These are phyloP conservation scores for Xylaria sp. DNA, from an alignment of 2,329 filamentous ascomycete genomes.

Conservation along the genomic window DNA sequence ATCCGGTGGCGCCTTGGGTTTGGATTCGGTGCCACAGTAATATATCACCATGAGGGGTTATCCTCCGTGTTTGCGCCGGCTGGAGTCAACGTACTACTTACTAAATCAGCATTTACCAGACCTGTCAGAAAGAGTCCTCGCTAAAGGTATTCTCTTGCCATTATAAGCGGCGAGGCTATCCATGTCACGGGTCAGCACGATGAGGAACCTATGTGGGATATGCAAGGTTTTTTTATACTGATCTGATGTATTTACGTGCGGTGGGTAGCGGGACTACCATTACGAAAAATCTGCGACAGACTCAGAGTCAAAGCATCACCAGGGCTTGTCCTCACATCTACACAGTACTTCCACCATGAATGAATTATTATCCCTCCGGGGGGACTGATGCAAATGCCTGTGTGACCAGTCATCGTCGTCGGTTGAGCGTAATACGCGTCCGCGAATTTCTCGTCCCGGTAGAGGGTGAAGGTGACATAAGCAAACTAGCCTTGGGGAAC, in stretches of 20 bases:
- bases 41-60: not conserved
- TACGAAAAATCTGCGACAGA: slow-evolving; percentile 33
- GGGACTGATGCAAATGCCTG: slow-evolving; percentile 35
- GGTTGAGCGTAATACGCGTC: slow-evolving; percentile 22
- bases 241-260: slow-evolving; percentile 40
- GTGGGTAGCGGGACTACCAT: slow-evolving; percentile 37
- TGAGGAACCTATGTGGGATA: not conserved
- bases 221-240: slow-evolving; percentile 25
- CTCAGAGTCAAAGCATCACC: slow-evolving; percentile 37
- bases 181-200: not conserved
- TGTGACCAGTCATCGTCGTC: slow-evolving; percentile 24
- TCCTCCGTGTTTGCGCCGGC: not conserved
- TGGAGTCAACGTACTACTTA: no score
- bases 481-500: slow-evolving; percentile 25
- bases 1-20: not conserved
- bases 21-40: not conserved
- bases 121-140: no score
- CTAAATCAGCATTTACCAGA: not conserved
- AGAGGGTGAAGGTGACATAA: slow-evolving; percentile 11
- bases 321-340: slow-evolving; percentile 35
- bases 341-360: slow-evolving; percentile 45
- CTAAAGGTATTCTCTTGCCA: no score
- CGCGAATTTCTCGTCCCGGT: slow-evolving; percentile 23
- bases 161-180: not conserved
- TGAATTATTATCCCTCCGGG: slow-evolving; percentile 37